Conservation (phyloP, 495 filamentous ascomycete species). For the Saxophila tyrrhenica region DNA sequence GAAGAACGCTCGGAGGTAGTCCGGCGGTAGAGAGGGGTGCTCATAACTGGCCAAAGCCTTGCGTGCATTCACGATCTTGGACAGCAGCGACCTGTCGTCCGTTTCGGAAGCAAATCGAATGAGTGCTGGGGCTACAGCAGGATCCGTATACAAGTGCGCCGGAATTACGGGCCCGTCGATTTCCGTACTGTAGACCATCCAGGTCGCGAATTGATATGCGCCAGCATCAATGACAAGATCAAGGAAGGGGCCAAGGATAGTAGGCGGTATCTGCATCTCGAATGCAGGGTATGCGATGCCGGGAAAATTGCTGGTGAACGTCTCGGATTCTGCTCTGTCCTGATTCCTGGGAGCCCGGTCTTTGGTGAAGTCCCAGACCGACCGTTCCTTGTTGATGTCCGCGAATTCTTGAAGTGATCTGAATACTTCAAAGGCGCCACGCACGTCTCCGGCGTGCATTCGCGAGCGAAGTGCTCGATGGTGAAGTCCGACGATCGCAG, state of each 20-base stretch:
- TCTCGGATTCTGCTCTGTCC: constrained; percentile 1
- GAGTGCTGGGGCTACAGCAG: constrained; percentile 42
- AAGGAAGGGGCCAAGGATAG: constrained; percentile 40
- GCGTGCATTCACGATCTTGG: constrained; percentile 30
- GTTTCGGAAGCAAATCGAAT: constrained; percentile 47
- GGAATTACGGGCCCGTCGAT: constrained; percentile 48
- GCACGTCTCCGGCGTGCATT: constrained; percentile 20
- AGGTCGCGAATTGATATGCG: constrained; percentile 40
- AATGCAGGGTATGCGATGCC: constrained; percentile 24
- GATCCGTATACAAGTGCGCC: constrained; percentile 35
- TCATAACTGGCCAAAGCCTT: background rate
- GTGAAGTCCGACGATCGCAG: constrained; percentile 23
- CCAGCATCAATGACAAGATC: constrained; percentile 40
- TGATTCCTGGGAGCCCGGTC: background rate
- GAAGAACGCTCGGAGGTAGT: constrained; percentile 40
- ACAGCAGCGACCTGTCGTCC: constrained; percentile 36
- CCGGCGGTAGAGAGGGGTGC: constrained; percentile 9
- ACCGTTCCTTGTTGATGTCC: constrained; percentile 27
- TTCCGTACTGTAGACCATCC: constrained; percentile 44
- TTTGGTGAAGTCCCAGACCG: constrained; percentile 23
- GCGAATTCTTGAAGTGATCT: constrained; percentile 23
- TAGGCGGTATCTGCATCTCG: constrained; percentile 36
- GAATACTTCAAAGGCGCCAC: constrained; percentile 22
- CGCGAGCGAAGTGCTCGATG: constrained; percentile 24
- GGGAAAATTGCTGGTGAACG: constrained; percentile 13